phyloP scores from a whole-genome alignment of 768 basidiomycete genomes.

The Tulasnella sp. region DNA sequence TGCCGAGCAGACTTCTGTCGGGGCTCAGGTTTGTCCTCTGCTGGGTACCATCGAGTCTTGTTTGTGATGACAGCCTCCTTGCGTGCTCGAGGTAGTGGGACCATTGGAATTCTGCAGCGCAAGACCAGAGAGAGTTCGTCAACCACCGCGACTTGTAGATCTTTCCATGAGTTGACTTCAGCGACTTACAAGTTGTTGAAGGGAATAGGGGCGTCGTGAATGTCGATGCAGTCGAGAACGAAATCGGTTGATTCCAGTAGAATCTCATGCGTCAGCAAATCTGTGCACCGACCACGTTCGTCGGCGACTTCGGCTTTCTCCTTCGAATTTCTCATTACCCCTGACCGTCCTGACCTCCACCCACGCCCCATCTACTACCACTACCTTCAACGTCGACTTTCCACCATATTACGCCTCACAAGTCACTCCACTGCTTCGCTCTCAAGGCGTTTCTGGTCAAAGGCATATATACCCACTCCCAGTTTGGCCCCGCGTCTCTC shows the following conservation, averaged over 20 bases:
- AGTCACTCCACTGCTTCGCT: neutral
- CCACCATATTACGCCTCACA: neutral
- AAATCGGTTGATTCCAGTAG: conserved; percentile 25
- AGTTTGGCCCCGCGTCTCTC: conserved; percentile 33
- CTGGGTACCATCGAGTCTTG: conserved; percentile 78
- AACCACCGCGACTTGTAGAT: neutral
- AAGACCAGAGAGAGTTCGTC: neutral
- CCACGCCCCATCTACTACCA: neutral
- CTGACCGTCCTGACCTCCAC: neutral
- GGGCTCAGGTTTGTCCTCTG: conserved; percentile 86
- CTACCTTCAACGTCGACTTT: neutral
- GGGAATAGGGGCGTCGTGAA: conserved; percentile 4
- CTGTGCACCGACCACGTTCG: conserved; percentile 1
- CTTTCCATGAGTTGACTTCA: neutral
- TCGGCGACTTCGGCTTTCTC: conserved; percentile 9
- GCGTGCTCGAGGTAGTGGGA: conserved; percentile 6
- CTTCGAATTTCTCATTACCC: neutral
- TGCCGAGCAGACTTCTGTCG: conserved; percentile 89
- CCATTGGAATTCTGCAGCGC: neutral
- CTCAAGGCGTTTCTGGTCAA: neutral
- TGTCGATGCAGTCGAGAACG: conserved; percentile 12
- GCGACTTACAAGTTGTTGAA: conserved; percentile 9
- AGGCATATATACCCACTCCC: neutral
- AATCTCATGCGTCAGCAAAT: neutral
- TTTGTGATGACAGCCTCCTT: conserved; percentile 14